Conservation (phyloP, 2,329 filamentous ascomycete species). For the Sordariomycetes sp. region DNA sequence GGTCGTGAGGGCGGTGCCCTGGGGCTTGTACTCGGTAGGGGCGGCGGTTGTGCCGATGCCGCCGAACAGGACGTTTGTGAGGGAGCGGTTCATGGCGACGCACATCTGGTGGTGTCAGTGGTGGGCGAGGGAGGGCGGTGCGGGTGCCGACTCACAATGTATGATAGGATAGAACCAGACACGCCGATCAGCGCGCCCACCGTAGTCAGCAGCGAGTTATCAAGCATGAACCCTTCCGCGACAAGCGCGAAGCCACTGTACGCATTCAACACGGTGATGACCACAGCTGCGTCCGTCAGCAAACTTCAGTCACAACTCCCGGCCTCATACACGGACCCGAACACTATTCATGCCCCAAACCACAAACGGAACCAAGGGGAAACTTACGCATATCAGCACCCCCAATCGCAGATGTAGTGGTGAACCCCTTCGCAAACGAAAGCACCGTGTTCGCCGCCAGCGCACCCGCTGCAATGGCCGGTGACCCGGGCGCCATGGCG, state of each 20-base stretch:
- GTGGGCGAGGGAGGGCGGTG: background rate
- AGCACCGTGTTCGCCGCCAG: constrained; percentile 63
- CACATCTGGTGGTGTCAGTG: constrained; percentile 35
- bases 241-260: constrained; percentile 87
- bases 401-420: constrained; percentile 77
- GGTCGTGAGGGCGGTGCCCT: constrained; percentile 67
- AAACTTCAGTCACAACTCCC: background rate
- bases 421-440: constrained; percentile 77
- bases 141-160: constrained; percentile 32
- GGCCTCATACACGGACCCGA: background rate
- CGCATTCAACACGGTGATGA: constrained; percentile 81
- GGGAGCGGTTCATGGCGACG: constrained; percentile 79
- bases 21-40: constrained; percentile 52
- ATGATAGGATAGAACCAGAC: constrained; percentile 77
- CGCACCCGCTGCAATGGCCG: constrained; percentile 65
- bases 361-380: background rate
- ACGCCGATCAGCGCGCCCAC: constrained; percentile 81
- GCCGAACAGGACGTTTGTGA: constrained; percentile 84
- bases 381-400: constrained; percentile 74
- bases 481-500: constrained; percentile 67
- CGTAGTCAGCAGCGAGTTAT: constrained; percentile 73
- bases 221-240: constrained; percentile 83
- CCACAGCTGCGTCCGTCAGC: constrained; percentile 38
- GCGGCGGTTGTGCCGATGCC: constrained; percentile 51
- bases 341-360: background rate